Evolutionary conservation across 164 flowering plant species (phyloP).

Genomic region (Liriodendron chinense): DNA sequence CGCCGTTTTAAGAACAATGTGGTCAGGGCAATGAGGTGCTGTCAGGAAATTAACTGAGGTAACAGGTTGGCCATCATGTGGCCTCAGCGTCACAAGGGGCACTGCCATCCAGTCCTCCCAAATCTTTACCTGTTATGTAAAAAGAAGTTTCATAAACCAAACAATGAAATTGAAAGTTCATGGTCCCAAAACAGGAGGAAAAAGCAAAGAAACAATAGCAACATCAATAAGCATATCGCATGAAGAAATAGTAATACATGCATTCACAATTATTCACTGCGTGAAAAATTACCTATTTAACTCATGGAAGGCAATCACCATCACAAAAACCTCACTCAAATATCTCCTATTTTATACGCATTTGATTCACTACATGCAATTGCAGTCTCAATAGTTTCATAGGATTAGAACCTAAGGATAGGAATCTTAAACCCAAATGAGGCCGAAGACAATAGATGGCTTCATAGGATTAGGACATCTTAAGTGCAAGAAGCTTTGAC

Average conservation of each 20-base stretch:
- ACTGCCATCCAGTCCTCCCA: slow-evolving; percentile 84
- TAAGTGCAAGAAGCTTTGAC: too few species aligned
- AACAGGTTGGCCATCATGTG: slow-evolving; percentile 90
- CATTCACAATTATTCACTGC: neutral
- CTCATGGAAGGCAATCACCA: neutral
- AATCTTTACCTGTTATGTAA: slow-evolving; percentile 72
- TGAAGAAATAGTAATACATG: neutral
- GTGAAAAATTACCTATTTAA: neutral
- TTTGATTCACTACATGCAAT: too few species aligned
- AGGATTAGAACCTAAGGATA: too few species aligned
- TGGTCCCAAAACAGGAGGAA: neutral
- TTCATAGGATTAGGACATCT: too few species aligned
- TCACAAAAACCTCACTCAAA: neutral
- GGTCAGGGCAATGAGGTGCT: slow-evolving; percentile 80
- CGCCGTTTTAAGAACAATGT: slow-evolving; percentile 79
- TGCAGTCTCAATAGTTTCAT: too few species aligned
- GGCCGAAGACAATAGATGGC: too few species aligned
- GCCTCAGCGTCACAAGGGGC: slow-evolving; percentile 72
- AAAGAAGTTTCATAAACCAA: neutral
- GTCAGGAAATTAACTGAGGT: slow-evolving; percentile 69
- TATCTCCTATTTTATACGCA: neutral
- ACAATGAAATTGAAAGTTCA: neutral
- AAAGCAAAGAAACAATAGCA: neutral
- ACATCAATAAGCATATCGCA: neutral
- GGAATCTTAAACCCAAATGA: too few species aligned